Evolutionary conservation across 805 yeast species (phyloP).

Genomic region (Kluyveromyces aestuarii): DNA sequence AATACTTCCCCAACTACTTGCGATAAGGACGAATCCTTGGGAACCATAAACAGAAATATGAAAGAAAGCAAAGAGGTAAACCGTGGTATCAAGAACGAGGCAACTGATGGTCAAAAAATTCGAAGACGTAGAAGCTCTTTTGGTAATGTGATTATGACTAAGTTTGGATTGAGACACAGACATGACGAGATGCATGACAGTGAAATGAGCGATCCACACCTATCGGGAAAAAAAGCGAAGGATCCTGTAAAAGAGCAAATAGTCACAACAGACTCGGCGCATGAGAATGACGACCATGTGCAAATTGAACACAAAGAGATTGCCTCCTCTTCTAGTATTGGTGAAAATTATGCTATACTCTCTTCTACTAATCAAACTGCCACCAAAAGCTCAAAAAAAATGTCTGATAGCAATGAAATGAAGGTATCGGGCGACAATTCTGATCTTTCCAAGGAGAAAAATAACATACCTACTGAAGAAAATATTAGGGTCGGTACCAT

Average conservation of each 20-base stretch:
- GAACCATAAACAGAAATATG: neutral
- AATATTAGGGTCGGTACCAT: neutral
- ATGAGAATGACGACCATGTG: too few species aligned
- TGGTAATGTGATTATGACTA: neutral
- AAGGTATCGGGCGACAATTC: too few species aligned
- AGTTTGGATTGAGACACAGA: neutral
- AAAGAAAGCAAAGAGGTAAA: neutral
- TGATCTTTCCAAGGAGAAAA: neutral
- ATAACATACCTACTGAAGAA: neutral
- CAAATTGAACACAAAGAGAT: too few species aligned
- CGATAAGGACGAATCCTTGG: neutral
- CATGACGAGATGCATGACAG: neutral
- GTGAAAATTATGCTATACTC: too few species aligned
- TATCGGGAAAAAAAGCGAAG: neutral
- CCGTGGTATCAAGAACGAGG: neutral
- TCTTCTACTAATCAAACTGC: too few species aligned
- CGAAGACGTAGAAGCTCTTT: neutral
- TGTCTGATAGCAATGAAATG: too few species aligned
- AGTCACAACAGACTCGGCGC: too few species aligned
- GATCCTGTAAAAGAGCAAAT: neutral
- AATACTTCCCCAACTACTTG: neutral
- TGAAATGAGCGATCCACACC: neutral
- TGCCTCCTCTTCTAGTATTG: too few species aligned
- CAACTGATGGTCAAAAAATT: neutral
- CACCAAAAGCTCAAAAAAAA: too few species aligned